Base-by-base conservation (phyloP, 1,284 basidiomycete genomes). In the Termitomyces sp. region DNA sequence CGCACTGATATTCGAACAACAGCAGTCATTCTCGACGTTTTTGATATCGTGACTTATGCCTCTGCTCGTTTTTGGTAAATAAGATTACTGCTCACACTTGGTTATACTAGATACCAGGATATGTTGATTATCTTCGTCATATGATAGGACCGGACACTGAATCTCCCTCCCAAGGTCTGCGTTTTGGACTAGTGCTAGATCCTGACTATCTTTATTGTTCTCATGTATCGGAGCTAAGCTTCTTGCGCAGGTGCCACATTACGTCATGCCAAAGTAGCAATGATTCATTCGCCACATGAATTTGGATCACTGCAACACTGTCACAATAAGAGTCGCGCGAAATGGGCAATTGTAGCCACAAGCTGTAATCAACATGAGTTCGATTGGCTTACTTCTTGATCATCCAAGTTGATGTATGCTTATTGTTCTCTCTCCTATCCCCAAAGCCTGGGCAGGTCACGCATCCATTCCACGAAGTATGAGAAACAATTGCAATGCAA, bases 351-450 rank as follows among this genome's bases (percentile, higher is more conserved):
- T 7, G 33, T 5, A 1, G 15, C 45, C 24, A 7, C 8, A 46
- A 34, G 5, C 9, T 21, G 17, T 28, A 31, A 19, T 12, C 10
- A 30, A 45, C 9, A 2, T 36, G 6, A 13, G 12, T 19, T 30
- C 19, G 17, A 45, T 33, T 21, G 13, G 13, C 7, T 21, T 45
- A n/a, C 21, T 24, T 26, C 30, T 28, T 13, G 19, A 15, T 38
- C 13, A 15, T 38, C 12, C n/a, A 17, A 10, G 2, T 26, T 34
- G 31, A 12, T 45, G 3, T 21, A n/a, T 6, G 39, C 36, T 50
- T 54, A 57, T 54, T 57, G 55, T 57, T 34, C 43, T 48, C 24
- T 45, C 34, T 24, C 17, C 28, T 40, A 45, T 19, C n/a, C 33
- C 30, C 42, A 45, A 47, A 53, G 55, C 49, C 42, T 36, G n/a